Base-by-base conservation (phyloP, 1,284 basidiomycete species). In the Ustilago loliicola region DNA sequence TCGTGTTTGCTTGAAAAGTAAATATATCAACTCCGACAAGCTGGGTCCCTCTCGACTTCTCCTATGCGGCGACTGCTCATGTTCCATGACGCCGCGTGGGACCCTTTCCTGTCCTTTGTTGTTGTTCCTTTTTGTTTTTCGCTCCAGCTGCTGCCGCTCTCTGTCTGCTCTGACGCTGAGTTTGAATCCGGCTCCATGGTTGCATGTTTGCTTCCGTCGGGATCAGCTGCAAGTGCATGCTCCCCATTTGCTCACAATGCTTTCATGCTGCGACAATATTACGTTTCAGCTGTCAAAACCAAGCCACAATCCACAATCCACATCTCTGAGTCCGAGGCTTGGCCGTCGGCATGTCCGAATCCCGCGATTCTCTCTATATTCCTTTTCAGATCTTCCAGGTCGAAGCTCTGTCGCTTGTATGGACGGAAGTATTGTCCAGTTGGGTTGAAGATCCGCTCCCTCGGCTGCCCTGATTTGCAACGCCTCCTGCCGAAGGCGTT, bases 121-220 rank as follows among this genome's bases (percentile, higher is more conserved):
- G 36, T 38, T 38, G 36, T 15, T 38, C 3, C 17, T 10, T 38
- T 38, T 11, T 34, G 7, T 11, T 34, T 34, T 32, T n/a, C 27
- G 30, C n/a, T 54, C 7, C 1, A 23, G n/a, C n/a, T n/a, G n/a
- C n/a, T n/a, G n/a, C 17, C 13, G 36, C 36, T 38, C 36, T 11
- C 9, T 15, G 17, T 7, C 36, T 15, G 36, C 36, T 38, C 36
- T 38, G 36, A 38, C 3, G 17, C 68, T 65, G 68, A 58, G 58
- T 71, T 71, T 54, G 53, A 65, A 71, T 25, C 50, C 42, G 38
- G 38, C 47, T 61, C 25, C 32, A 7, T 54, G 59, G 32, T 48
- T 29, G 60, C 56, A 42, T 55, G 68, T 61, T 53, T 61, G 62
- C 68, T 71, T 71, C 68, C 68, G 68, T 65, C 62, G 68, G 68